phyloP scores from a whole-genome alignment of 2,329 filamentous ascomycete species.

The Fusarium miscanthi region DNA sequence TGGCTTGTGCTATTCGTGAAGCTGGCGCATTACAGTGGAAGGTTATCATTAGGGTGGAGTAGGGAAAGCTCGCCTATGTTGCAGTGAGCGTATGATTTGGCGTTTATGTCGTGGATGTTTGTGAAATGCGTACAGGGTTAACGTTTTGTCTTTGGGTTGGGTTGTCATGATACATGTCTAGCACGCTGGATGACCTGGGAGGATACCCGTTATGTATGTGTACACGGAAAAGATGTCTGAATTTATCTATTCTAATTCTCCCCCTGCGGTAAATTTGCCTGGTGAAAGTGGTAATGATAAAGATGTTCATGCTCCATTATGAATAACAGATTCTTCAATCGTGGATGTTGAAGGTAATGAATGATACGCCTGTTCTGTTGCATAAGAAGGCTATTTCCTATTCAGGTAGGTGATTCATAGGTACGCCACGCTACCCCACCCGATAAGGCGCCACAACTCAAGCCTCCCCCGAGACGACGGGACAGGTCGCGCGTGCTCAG shows the following conservation, averaged over 20 bases:
- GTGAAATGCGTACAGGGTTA: background rate
- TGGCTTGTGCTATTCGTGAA: constrained; percentile 80
- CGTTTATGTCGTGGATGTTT: constrained; percentile 19
- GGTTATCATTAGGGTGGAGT: constrained; percentile 72
- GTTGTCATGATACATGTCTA: constrained; percentile 18
- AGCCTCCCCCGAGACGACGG: constrained; percentile 28
- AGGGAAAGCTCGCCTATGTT: constrained; percentile 4
- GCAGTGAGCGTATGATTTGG: constrained; percentile 17
- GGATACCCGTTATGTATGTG: constrained; percentile 14
- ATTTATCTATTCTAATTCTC: background rate
- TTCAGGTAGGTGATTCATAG: constrained; percentile 29
- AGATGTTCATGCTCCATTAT: background rate
- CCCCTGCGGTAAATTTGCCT: background rate
- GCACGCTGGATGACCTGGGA: constrained; percentile 15
- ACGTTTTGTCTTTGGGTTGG: constrained; percentile 1
- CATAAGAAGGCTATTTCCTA: constrained; percentile 13
- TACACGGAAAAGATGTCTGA: background rate
- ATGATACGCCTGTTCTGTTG: background rate
- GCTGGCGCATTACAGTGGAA: constrained; percentile 76
- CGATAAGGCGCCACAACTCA: constrained; percentile 17
- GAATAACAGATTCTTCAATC: background rate
- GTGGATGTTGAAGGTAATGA: background rate
- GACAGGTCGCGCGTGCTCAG: constrained; percentile 34
- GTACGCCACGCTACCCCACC: constrained; percentile 31
- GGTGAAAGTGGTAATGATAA: background rate